phyloP scores from a whole-genome alignment of 768 basidiomycete species.

The Panus rudis region DNA sequence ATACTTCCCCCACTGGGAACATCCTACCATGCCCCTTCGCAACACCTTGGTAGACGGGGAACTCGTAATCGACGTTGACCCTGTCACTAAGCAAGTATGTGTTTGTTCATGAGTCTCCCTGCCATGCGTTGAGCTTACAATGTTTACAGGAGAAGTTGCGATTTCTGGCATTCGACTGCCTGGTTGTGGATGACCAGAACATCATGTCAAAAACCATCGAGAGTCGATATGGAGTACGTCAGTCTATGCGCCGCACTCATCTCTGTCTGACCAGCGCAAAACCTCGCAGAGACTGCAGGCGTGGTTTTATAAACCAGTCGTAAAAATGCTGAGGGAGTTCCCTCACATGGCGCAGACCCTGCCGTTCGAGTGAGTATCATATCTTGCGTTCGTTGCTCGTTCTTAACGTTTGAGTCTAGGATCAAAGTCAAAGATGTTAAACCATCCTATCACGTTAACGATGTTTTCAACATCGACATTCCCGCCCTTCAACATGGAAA shows the following conservation, averaged over 20 bases:
- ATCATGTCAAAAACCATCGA: slow-evolving; percentile 79
- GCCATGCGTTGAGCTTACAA: not conserved
- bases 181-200: slow-evolving; percentile 80
- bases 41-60: slow-evolving; percentile 91
- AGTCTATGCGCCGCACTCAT: slow-evolving; percentile 22
- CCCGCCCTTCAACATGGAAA: slow-evolving; percentile 84
- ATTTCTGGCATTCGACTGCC: slow-evolving; percentile 86
- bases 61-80: slow-evolving; percentile 86
- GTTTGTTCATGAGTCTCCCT: not conserved
- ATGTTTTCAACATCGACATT: slow-evolving; percentile 80
- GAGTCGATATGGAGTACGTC: slow-evolving; percentile 84
- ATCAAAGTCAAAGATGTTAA: slow-evolving; percentile 85
- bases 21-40: slow-evolving; percentile 56
- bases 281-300: slow-evolving; percentile 58
- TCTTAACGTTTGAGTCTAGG: slow-evolving; percentile 31
- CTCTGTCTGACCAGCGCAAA: not conserved
- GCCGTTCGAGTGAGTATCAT: slow-evolving; percentile 73
- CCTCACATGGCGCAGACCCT: slow-evolving; percentile 56
- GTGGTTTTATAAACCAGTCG: slow-evolving; percentile 80
- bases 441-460: slow-evolving; percentile 79
- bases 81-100: slow-evolving; percentile 59
- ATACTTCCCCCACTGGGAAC: slow-evolving; percentile 86
- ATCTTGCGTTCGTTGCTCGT: slow-evolving; percentile 1
- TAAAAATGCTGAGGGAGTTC: slow-evolving; percentile 58
- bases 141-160: slow-evolving; percentile 64